Percentiles rank a stretch among this genome's conserved stretches.
Conservation (phyloP, 805 yeast genomes). For the Hanseniaspora pseudoguilliermondii region DNA sequence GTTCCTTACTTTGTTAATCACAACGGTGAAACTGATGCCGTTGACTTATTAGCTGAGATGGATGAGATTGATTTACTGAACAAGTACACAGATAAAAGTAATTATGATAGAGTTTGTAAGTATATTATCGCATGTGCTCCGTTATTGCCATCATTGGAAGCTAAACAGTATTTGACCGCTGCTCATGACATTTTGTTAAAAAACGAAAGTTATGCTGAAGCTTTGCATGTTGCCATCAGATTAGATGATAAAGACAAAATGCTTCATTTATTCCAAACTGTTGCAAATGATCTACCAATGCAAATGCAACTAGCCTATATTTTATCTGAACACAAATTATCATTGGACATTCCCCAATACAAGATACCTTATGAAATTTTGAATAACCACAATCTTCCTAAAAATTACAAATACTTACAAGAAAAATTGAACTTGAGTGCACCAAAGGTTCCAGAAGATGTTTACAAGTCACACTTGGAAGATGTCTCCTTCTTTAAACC, state of each 20-base stretch:
- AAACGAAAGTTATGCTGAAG: slow-evolving; percentile 74
- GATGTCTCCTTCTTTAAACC: slow-evolving; percentile 42
- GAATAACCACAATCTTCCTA: slow-evolving; percentile 65
- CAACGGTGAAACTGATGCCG: slow-evolving; percentile 97
- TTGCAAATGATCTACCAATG: slow-evolving; percentile 48
- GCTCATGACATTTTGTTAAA: slow-evolving; percentile 76
- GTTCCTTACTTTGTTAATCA: slow-evolving; percentile 85
- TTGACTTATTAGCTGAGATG: slow-evolving; percentile 79
- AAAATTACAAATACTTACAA: slow-evolving; percentile 65
- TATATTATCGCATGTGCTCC: slow-evolving; percentile 97
- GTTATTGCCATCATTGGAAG: slow-evolving; percentile 88
- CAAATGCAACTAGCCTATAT: slow-evolving; percentile 88
- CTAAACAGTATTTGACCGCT: slow-evolving; percentile 67
- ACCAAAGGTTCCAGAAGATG: slow-evolving; percentile 89
- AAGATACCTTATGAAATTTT: slow-evolving; percentile 73
- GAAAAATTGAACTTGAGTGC: slow-evolving; percentile 79
- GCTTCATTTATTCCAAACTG: slow-evolving; percentile 66
- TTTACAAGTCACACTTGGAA: slow-evolving; percentile 83
- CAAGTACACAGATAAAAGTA: slow-evolving; percentile 69
- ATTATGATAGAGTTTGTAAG: slow-evolving; percentile 78
- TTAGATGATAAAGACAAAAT: slow-evolving; percentile 72
- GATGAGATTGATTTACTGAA: slow-evolving; percentile 77
- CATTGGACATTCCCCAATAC: slow-evolving; percentile 34
- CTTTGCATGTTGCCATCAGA: slow-evolving; percentile 76
- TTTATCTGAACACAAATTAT: slow-evolving; percentile 61